These are phyloP conservation scores for Mortierella sp. DNA, from an alignment of 371 early-diverging fungal genomes.

Conservation along the genomic window DNA sequence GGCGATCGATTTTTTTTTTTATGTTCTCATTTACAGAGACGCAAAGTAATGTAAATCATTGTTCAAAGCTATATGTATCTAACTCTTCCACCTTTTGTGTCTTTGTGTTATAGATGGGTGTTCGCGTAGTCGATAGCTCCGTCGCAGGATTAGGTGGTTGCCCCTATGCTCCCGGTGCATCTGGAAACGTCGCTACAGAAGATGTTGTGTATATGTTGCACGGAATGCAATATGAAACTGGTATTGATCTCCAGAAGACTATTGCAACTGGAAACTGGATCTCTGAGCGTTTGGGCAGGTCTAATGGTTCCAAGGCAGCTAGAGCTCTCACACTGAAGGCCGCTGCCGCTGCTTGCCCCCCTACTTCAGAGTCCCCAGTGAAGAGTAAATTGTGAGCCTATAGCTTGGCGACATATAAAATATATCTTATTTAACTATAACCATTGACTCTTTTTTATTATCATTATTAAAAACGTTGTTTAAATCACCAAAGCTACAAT, in stretches of 20 bases:
- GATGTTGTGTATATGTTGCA: conserved; percentile 96
- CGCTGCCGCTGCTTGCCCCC: conserved; percentile 45
- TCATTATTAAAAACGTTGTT: not conserved
- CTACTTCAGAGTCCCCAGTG: conserved; percentile 36
- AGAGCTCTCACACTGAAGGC: conserved; percentile 54
- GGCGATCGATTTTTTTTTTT: not conserved
- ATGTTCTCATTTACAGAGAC: not conserved
- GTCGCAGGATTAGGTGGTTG: conserved; percentile 97
- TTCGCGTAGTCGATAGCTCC: conserved; percentile 93
- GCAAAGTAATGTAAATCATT: too few relatives aligned
- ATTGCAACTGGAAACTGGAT: conserved; percentile 89
- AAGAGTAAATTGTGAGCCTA: conserved; percentile 42
- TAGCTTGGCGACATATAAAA: too few relatives aligned
- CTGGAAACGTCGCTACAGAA: conserved; percentile 97
- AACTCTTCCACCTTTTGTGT: not conserved
- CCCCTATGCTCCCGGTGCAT: conserved; percentile 96
- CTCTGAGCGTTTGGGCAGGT: conserved; percentile 77
- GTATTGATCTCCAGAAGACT: conserved; percentile 80
- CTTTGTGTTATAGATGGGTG: conserved; percentile 70
- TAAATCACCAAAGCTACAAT: too few relatives aligned
- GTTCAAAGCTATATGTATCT: not conserved
- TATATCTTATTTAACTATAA: not conserved
- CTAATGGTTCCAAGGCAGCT: conserved; percentile 64
- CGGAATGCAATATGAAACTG: conserved; percentile 87
- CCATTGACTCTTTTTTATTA: not conserved